phyloP scores from a whole-genome alignment of 1,139 yeast species.

The Debaryomyces sp. region DNA sequence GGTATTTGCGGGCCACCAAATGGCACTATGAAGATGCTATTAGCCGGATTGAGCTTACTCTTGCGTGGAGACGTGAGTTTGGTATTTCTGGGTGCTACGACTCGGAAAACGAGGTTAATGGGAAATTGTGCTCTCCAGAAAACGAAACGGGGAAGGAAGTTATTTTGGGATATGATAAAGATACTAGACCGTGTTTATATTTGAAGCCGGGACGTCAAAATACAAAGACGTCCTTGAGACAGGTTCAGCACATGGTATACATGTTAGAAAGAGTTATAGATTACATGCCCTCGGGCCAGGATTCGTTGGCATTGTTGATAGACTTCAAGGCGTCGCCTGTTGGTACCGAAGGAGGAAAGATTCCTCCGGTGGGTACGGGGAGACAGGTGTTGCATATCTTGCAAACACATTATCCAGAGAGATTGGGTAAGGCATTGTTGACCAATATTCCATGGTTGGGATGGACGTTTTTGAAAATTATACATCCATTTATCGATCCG shows the following conservation, averaged over 20 bases:
- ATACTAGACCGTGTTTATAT: conserved; percentile 51
- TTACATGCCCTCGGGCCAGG: conserved; percentile 55
- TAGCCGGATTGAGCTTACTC: conserved; percentile 42
- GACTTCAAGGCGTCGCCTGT: conserved; percentile 51
- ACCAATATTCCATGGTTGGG: conserved; percentile 54
- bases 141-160: conserved; percentile 53
- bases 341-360: conserved; percentile 60
- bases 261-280: conserved; percentile 52
- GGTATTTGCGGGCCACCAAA: conserved; percentile 51
- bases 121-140: conserved; percentile 34
- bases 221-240: conserved; percentile 45
- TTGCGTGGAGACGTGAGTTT: conserved; percentile 53
- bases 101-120: conserved; percentile 37
- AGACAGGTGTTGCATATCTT: conserved; percentile 73
- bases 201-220: conserved; percentile 54
- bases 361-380: conserved; percentile 82
- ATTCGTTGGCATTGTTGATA: conserved; percentile 47
- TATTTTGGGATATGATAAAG: conserved; percentile 49
- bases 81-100: conserved; percentile 39
- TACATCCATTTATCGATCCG: conserved; percentile 54
- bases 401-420: conserved; percentile 56
- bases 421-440: conserved; percentile 50
- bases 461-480: conserved; percentile 48
- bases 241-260: conserved; percentile 52
- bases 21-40: conserved; percentile 46